phyloP scores from a whole-genome alignment of 2,329 filamentous ascomycete genomes.

The Cytospora paraplurivora region DNA sequence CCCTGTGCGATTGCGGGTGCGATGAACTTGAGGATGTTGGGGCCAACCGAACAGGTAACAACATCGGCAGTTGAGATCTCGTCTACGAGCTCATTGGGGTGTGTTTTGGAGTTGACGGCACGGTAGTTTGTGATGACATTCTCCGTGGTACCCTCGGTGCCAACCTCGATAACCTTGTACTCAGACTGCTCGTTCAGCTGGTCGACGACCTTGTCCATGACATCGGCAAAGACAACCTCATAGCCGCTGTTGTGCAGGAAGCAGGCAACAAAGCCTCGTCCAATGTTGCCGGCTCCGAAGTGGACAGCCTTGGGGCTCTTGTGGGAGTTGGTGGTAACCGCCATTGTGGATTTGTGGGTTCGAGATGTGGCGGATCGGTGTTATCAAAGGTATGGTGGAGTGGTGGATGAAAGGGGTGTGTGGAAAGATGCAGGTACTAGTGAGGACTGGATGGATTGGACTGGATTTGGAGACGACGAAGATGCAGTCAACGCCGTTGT shows the following conservation, averaged over 20 bases:
- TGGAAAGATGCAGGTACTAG: not conserved
- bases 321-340: constrained; percentile 28
- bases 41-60: constrained; percentile 95
- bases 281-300: constrained; percentile 86
- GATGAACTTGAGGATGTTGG: constrained; percentile 94
- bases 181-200: constrained; percentile 72
- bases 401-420: not conserved
- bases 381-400: not conserved
- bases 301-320: constrained; percentile 71
- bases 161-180: constrained; percentile 93
- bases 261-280: constrained; percentile 83
- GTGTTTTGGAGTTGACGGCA: constrained; percentile 89
- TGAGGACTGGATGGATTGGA: not conserved
- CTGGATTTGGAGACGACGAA: constrained; percentile 1
- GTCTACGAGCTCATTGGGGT: constrained; percentile 78
- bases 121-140: constrained; percentile 93
- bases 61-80: constrained; percentile 87
- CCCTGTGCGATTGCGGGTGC: constrained; percentile 94
- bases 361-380: not conserved
- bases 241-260: constrained; percentile 95
- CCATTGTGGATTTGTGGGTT: constrained; percentile 42
- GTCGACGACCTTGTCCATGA: constrained; percentile 81
- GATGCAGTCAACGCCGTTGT: not conserved
- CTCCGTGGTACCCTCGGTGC: constrained; percentile 75
- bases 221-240: constrained; percentile 95